Percentiles rank a stretch among this genome's conserved stretches.
phyloP scores from a whole-genome alignment of 2,329 filamentous ascomycete genomes.

The Thermothelomyces thermophilus region DNA sequence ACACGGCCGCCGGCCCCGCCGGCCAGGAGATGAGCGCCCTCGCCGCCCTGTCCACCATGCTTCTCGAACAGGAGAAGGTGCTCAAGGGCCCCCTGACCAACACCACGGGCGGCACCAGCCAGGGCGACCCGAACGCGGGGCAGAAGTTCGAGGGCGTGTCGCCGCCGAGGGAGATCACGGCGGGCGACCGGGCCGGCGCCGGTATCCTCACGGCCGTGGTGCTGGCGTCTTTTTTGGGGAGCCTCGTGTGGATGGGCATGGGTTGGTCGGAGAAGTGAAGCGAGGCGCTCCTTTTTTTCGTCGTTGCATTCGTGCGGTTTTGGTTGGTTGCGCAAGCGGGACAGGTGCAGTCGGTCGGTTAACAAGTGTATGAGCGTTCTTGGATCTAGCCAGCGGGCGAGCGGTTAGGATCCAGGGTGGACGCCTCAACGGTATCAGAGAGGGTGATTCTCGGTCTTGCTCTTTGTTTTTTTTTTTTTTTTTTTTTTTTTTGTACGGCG shows the following conservation, averaged over 20 bases:
- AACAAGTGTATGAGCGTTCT: background rate
- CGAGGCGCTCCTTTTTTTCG: background rate
- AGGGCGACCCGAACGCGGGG: conserved; percentile 30
- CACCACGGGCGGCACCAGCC: conserved; percentile 38
- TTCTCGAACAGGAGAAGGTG: conserved; percentile 30
- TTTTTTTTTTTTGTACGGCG: background rate
- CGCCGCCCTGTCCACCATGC: conserved; percentile 40
- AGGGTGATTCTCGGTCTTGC: background rate
- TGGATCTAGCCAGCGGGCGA: background rate
- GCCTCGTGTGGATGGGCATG: conserved; percentile 22
- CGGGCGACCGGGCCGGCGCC: conserved; percentile 36
- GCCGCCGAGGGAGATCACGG: conserved; percentile 20
- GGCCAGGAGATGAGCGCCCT: conserved; percentile 49
- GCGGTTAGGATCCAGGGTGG: background rate
- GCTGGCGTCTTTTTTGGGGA: conserved; percentile 30
- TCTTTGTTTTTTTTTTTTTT: background rate
- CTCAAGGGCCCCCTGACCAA: conserved; percentile 31
- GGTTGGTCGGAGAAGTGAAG: conserved; percentile 8
- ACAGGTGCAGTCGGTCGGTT: background rate
- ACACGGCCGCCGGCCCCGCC: conserved; percentile 43
- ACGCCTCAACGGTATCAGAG: too few species aligned
- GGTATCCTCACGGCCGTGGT: conserved; percentile 36
- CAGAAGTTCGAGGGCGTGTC: conserved; percentile 2
- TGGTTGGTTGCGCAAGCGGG: too few species aligned
- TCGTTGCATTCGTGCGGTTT: background rate